Conservation (phyloP, 371 early-diverging fungal genomes). For the Rozella allomycis region DNA sequence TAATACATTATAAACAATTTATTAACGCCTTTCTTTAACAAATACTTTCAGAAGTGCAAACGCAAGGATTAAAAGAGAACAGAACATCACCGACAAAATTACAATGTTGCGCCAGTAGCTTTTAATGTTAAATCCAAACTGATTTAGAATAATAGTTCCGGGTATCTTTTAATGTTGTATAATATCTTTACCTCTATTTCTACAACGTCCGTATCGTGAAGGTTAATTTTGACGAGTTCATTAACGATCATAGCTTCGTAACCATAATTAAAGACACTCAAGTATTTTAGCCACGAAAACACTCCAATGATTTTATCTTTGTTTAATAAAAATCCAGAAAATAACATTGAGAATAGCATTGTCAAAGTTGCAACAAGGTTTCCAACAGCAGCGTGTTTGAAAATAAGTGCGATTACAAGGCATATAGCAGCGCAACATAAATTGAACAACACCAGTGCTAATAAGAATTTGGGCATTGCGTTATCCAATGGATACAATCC, state of each 20-base stretch:
- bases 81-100: slow-evolving; percentile 33
- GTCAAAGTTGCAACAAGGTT: slow-evolving; percentile 50
- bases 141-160: slow-evolving; percentile 56
- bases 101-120: slow-evolving; percentile 65
- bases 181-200: slow-evolving; percentile 37
- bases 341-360: slow-evolving; percentile 71
- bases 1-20: too few species aligned
- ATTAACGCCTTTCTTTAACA: slow-evolving; percentile 54
- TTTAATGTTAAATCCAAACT: slow-evolving; percentile 67
- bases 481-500: slow-evolving; percentile 41
- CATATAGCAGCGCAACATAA: slow-evolving; percentile 56
- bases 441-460: slow-evolving; percentile 68
- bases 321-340: slow-evolving; percentile 70
- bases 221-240: slow-evolving; percentile 47
- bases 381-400: slow-evolving; percentile 51
- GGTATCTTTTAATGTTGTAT: slow-evolving; percentile 33
- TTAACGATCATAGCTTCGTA: slow-evolving; percentile 71
- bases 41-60: slow-evolving; percentile 54
- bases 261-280: slow-evolving; percentile 69
- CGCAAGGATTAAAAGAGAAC: slow-evolving; percentile 38
- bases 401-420: slow-evolving; percentile 47
- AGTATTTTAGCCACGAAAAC: slow-evolving; percentile 49
- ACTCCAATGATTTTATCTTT: slow-evolving; percentile 36
- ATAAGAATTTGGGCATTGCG: slow-evolving; percentile 38
- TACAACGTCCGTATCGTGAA: slow-evolving; percentile 56